A percentile compares a stretch with the other conserved stretches of the same genome.
Conservation (phyloP, 345 rosid species). For the Eutrema japonicum region DNA sequence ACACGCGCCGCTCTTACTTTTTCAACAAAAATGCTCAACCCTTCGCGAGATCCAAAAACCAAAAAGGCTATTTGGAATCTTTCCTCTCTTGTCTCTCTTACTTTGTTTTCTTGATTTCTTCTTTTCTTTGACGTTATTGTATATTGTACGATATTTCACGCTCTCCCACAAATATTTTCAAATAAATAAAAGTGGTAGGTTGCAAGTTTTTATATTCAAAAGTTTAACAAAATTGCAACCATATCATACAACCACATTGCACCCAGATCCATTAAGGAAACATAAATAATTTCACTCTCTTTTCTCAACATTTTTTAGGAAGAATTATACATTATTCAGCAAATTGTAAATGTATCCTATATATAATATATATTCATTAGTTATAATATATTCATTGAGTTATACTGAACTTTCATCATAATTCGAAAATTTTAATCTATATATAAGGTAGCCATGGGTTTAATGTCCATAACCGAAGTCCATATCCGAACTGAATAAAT, state of each 20-base stretch:
- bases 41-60: slow-evolving; percentile 6
- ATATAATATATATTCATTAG: too few species aligned
- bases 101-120: background rate
- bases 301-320: too few species aligned
- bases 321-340: too few species aligned
- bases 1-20: slow-evolving; percentile 14
- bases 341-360: too few species aligned
- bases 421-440: too few species aligned
- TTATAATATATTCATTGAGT: too few species aligned
- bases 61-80: slow-evolving; percentile 28
- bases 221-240: too few species aligned
- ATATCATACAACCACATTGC: background rate
- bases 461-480: too few species aligned
- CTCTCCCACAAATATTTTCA: background rate
- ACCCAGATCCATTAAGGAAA: background rate
- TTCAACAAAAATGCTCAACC: background rate
- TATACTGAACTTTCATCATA: too few species aligned
- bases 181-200: background rate
- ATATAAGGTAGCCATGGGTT: too few species aligned
- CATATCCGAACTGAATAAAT: too few species aligned
- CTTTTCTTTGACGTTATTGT: background rate
- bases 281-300: too few species aligned
- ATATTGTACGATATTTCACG: background rate
- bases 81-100: background rate
- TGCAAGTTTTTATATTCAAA: background rate